Percentiles rank a stretch among this genome's conserved stretches.
Evolutionary conservation across 495 filamentous ascomycete species (phyloP).

Genomic region (Penicillium flavigenum): DNA sequence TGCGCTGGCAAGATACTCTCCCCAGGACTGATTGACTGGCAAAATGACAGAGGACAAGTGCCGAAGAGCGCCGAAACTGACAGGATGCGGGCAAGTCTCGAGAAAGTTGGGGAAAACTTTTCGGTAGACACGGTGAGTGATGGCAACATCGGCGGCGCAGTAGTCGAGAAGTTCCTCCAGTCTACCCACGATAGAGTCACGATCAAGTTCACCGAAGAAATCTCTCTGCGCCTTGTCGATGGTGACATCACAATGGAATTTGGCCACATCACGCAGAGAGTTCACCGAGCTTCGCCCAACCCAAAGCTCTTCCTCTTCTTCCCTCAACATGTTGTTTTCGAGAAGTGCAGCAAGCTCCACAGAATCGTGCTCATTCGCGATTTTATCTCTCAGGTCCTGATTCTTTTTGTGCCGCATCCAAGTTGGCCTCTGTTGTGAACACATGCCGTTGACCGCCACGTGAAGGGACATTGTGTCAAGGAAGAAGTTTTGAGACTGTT

Average conservation of each 20-base stretch:
- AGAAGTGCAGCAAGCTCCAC: slow-evolving; percentile 70
- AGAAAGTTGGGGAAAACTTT: slow-evolving; percentile 89
- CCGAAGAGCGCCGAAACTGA: slow-evolving; percentile 91
- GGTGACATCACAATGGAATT: slow-evolving; percentile 88
- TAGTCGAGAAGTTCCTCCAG: slow-evolving; percentile 87
- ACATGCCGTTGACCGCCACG: slow-evolving; percentile 98
- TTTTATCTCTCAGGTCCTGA: slow-evolving; percentile 77
- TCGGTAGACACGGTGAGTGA: slow-evolving; percentile 89
- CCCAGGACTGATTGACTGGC: slow-evolving; percentile 85
- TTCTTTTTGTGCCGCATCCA: slow-evolving; percentile 97
- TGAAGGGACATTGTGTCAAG: slow-evolving; percentile 98
- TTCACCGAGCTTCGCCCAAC: slow-evolving; percentile 92
- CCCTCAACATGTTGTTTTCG: slow-evolving; percentile 60
- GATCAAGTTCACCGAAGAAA: slow-evolving; percentile 80
- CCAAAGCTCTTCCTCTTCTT: slow-evolving; percentile 94
- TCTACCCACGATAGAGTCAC: slow-evolving; percentile 62
- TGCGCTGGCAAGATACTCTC: slow-evolving; percentile 73
- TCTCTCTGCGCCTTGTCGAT: slow-evolving; percentile 90
- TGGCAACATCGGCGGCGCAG: slow-evolving; percentile 90
- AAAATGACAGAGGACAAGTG: slow-evolving; percentile 91
- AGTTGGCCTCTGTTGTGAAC: slow-evolving; percentile 88
- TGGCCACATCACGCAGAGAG: slow-evolving; percentile 90
- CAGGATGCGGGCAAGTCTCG: slow-evolving; percentile 87
- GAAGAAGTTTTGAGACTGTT: slow-evolving; percentile 81
- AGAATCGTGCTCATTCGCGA: slow-evolving; percentile 67